These are phyloP conservation scores for Vigna radiata DNA, from an alignment of 306 rosid genomes.

Conservation along the genomic window DNA sequence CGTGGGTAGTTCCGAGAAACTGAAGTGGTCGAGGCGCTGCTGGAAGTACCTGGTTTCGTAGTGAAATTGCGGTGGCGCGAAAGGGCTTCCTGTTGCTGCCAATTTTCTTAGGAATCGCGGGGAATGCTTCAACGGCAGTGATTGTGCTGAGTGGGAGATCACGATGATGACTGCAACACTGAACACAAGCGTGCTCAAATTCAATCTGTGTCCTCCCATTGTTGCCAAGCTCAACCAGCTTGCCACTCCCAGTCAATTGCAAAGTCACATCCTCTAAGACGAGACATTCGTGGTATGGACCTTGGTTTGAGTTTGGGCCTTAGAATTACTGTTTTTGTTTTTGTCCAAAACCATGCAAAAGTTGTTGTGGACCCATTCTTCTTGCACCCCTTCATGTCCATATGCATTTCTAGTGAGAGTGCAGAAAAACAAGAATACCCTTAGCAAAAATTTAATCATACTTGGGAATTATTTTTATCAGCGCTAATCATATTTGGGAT, in stretches of 20 bases:
- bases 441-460: too few relatives aligned
- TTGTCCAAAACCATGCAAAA: background rate
- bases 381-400: too few relatives aligned
- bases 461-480: too few relatives aligned
- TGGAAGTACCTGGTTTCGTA: constrained; percentile 71
- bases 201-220: constrained; percentile 42
- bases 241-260: background rate
- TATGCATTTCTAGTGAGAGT: too few relatives aligned
- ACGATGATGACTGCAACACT: constrained; percentile 2
- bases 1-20: constrained; percentile 61
- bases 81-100: constrained; percentile 39
- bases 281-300: background rate
- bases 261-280: background rate
- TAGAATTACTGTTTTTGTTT: too few relatives aligned
- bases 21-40: constrained; percentile 88
- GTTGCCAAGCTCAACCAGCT: background rate
- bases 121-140: constrained; percentile 40
- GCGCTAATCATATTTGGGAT: too few relatives aligned
- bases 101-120: constrained; percentile 61
- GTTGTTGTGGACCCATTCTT: background rate
- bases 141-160: constrained; percentile 28
- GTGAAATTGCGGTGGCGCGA: constrained; percentile 14
- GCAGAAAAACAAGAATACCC: too few relatives aligned
- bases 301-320: constrained; percentile 16
- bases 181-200: constrained; percentile 8